Evolutionary conservation across 176 grass and related monocot genomes (phyloP), one percentile per base, ranked within the genome.

Genomic region (Bothriochloa decipiens): DNA sequence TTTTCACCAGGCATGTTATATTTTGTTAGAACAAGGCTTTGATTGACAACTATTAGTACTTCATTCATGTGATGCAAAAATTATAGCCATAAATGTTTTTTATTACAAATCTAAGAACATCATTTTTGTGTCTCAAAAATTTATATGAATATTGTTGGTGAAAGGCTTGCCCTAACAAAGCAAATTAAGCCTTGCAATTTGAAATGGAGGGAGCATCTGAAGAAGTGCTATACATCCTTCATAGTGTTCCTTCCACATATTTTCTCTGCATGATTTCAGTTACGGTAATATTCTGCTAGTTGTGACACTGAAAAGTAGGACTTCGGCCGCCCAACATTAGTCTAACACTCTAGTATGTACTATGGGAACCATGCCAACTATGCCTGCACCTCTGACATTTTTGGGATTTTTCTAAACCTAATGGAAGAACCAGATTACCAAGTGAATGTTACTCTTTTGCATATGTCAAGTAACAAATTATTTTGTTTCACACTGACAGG

Each of bases 401-500:
- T 37, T 70, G 40, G 28, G 3, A 60, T 47, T 81, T 85, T 14
- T 1, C 29, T 63, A 78, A 50, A 40, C 2, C 7, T 75, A 47
- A 69, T 47, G 72, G 27, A 61, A 43, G 22, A 68, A 84, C 1
- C 11, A 69, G 3, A 82, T 60, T 8, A 60, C 37, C 47, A 70
- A 7, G 22, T 55, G 49, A 70, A 69, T 55, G 22, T 70, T 23
- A 41, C n/a, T 57, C 33, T 58, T 70, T 23, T 82, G 12, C 10
- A 69, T 11, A 55, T 36, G 41, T 4, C 13, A 18, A 7, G 22
- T 74, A 52, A 68, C 68, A 8, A 32, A 40, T 39, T 74, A 18
- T 79, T 36, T 79, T 83, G 28, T 63, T 87, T 64, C n/a, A 33
- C 73, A 66, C 17, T 87, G 11, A 66, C 83, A 97, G 94, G 75